These are phyloP conservation scores for Sporobolomyces roseus DNA, from an alignment of 768 basidiomycete species.

Conservation along the genomic window DNA sequence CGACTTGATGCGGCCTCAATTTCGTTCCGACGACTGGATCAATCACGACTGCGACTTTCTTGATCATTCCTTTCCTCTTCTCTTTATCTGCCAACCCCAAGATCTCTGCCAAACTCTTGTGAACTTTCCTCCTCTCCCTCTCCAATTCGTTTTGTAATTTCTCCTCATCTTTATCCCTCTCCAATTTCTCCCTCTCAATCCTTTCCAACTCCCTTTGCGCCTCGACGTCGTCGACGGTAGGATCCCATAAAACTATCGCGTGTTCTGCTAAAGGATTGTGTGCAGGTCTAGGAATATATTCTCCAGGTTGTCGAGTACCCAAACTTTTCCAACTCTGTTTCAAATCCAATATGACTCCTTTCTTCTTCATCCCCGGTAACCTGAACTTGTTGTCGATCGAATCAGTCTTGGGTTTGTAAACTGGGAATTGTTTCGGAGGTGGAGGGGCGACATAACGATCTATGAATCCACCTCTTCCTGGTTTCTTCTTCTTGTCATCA, in stretches of 20 bases:
- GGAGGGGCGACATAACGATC: constrained; percentile 46
- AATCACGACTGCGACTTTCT: constrained; percentile 93
- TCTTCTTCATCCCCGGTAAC: constrained; percentile 60
- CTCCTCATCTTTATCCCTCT: constrained; percentile 55
- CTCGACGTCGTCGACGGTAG: constrained; percentile 87
- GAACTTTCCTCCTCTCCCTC: constrained; percentile 62
- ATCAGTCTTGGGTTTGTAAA: constrained; percentile 73
- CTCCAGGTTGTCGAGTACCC: constrained; percentile 75
- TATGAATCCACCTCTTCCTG: constrained; percentile 45
- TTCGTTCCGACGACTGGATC: constrained; percentile 83
- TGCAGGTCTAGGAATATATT: constrained; percentile 81
- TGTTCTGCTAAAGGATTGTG: constrained; percentile 97
- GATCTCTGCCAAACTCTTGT: constrained; percentile 79
- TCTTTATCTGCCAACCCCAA: constrained; percentile 68
- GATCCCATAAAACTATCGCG: constrained; percentile 94
- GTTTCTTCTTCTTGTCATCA: constrained; percentile 46
- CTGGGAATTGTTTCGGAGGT: constrained; percentile 53
- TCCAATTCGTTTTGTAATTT: constrained; percentile 52
- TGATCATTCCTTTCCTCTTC: constrained; percentile 62
- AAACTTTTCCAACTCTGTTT: constrained; percentile 54
- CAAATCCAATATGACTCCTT: constrained; percentile 31
- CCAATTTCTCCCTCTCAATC: constrained; percentile 63
- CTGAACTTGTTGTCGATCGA: constrained; percentile 62
- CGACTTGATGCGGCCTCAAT: constrained; percentile 93
- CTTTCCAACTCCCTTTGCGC: constrained; percentile 78